Evolutionary conservation across 1,284 basidiomycete species (phyloP), one percentile per base, ranked within the genome.

Genomic region (Tranzscheliella williamsii): DNA sequence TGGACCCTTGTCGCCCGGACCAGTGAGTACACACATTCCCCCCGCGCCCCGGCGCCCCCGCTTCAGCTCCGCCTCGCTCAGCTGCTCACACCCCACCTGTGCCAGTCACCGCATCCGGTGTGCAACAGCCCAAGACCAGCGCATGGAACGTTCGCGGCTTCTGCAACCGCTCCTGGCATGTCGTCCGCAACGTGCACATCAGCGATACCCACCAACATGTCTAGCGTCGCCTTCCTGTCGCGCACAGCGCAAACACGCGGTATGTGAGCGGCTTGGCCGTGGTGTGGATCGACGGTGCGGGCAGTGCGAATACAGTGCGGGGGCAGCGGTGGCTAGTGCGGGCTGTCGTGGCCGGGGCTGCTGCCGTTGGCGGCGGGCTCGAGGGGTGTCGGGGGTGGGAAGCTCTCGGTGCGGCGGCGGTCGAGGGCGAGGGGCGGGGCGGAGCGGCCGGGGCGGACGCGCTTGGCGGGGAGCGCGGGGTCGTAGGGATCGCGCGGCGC

Each of bases 121-220:
- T 68, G 11, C 45, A 44, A 29, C 67, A 69, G 48, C 41, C 54
- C 21, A 46, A 33, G 42, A 44, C 51, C 34, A 58, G 60, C 9
- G 24, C 44, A 0, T 69, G 58, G 62, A 69, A 69, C 18, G 24
- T 69, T n/a, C 47, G 67, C 15, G 67, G 67, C 7, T 69, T 69
- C 31, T 38, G 42, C 42, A 56, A 66, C 17, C 56, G 67, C 33
- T 53, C 50, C 20, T 67, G 67, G 67, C 61, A 63, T 4, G 51
- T 69, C 18, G 46, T 67, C 9, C 44, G 58, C n/a, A 42, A 47
- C 18, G n/a, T n/a, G n/a, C n/a, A n/a, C n/a, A n/a, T n/a, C n/a
- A n/a, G n/a, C n/a, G n/a, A n/a, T n/a, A n/a, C n/a, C n/a, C n/a
- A n/a, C n/a, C n/a, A n/a, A n/a, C n/a, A n/a, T n/a, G n/a, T n/a